Base-by-base conservation (phyloP, 768 basidiomycete genomes). In the Suillus weaverae region DNA sequence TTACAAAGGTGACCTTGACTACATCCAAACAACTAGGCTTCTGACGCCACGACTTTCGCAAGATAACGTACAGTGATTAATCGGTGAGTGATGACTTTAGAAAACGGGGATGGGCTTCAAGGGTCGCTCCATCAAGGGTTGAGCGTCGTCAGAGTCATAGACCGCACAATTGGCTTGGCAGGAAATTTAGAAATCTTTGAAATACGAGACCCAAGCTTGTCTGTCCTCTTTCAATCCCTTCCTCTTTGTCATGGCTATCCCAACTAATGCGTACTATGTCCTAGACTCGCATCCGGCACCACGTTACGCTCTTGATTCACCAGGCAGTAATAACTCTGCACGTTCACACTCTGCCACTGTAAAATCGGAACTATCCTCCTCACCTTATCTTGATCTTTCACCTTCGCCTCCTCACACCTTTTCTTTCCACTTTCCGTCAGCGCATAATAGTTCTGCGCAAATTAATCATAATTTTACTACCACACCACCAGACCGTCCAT, bases 291-390 rank as follows among this genome's bases (percentile, higher is more conserved):
- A 41, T 10, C 61, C 67, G 32, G 32, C 73, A 2, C 1, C 61
- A 35, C 44, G 13, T 39, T 59, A 59, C 57, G 26, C 10, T 20
- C 56, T 59, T 39, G 56, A 57, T 46, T 20, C 59, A 18, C 54
- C 64, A 54, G 20, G 57, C 18, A 41, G 56, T 26, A 54, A 5
- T 5, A 48, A 65, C n/a, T 65, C 66, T 32, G 54, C 60, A 20
- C 53, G 66, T 30, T 65, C 60, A 16, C 60, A 60, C 20, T 72
- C 75, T 18, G 30, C 51, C 51, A 53, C 30, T 33, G 70, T 76
- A 22, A 76, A 76, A 65, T 76, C 76, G 9, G 75, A 76, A 62
- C 63, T 68, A 1, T 70, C 72, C 36, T 68, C 73, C 4, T 65
- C 74, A 0, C 68, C 71, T 1, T 68, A 68, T 54, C 66, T 63